Evolutionary conservation across 2,329 filamentous ascomycete species (phyloP).

Genomic region (Shiraia bambusicola): DNA sequence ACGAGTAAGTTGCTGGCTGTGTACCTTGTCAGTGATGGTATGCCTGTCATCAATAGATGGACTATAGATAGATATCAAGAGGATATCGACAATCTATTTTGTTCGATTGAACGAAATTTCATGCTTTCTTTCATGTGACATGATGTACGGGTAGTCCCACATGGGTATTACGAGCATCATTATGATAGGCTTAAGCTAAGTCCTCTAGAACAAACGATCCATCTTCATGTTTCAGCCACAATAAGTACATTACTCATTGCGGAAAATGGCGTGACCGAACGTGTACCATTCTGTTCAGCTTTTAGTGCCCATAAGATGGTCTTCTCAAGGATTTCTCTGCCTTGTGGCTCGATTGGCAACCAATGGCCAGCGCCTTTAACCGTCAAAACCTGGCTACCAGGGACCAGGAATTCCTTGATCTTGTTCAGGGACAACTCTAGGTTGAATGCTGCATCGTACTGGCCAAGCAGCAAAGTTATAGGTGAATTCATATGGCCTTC

Average conservation of each 20-base stretch:
- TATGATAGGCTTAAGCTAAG: no score
- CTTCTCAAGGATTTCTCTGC: conserved; percentile 47
- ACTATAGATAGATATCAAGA: no score
- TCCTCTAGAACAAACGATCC: no score
- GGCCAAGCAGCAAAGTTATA: conserved; percentile 57
- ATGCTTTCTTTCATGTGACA: no score
- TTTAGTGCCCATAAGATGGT: conserved; percentile 37
- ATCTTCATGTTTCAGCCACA: conserved; percentile 14
- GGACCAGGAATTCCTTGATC: conserved; percentile 53
- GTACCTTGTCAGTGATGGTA: no score
- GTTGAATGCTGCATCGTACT: conserved; percentile 55
- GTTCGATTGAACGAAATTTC: no score
- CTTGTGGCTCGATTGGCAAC: conserved; percentile 50
- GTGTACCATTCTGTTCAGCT: conserved; percentile 13
- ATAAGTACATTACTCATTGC: conserved; percentile 22
- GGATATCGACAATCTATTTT: no score
- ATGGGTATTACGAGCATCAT: no score
- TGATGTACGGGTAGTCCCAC: no score
- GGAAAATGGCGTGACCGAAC: conserved; percentile 23
- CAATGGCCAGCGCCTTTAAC: conserved; percentile 57
- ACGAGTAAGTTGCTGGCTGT: no score
- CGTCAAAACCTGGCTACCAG: conserved; percentile 53
- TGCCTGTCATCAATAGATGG: no score
- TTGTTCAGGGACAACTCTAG: conserved; percentile 54
- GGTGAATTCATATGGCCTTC: conserved; percentile 53